Evolutionary conservation across 139 green algal genomes (phyloP).

Genomic region (Coelastrella sp.): DNA sequence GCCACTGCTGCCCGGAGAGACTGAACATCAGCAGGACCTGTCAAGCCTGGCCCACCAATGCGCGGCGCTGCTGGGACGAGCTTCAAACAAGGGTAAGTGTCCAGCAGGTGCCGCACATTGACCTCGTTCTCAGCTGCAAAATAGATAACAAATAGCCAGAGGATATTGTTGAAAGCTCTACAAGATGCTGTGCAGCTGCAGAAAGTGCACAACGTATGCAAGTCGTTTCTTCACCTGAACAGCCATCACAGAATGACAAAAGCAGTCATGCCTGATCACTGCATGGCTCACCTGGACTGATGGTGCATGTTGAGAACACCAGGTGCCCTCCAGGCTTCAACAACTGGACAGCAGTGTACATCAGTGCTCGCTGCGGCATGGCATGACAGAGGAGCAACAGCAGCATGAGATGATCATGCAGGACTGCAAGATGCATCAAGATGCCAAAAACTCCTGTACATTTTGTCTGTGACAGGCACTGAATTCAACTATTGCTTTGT

Average conservation of each 20-base stretch:
- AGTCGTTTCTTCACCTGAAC: no score
- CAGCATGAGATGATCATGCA: neutral
- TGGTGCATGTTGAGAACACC: slow-evolving; percentile 93
- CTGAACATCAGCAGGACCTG: slow-evolving; percentile 30
- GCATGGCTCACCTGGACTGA: slow-evolving; percentile 76
- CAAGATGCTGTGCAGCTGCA: no score
- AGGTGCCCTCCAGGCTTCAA: slow-evolving; percentile 82
- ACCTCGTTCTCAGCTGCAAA: slow-evolving; percentile 90
- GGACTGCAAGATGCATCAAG: neutral
- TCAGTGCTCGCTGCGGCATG: slow-evolving; percentile 62
- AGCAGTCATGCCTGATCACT: neutral
- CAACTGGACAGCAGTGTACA: slow-evolving; percentile 81
- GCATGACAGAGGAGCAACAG: neutral
- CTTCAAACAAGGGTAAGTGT: slow-evolving; percentile 74
- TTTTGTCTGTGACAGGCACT: neutral
- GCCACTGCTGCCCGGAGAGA: neutral
- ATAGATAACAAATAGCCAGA: neutral
- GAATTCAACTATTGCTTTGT: no score
- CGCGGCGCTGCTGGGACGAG: slow-evolving; percentile 67
- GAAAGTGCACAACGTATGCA: no score
- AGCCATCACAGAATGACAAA: neutral
- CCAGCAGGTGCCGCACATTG: slow-evolving; percentile 87
- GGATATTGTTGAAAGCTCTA: no score
- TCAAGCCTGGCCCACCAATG: slow-evolving; percentile 73
- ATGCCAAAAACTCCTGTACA: neutral